These are phyloP conservation scores for Jimgerdemannia lactiflua DNA, from an alignment of 192 early-diverging fungal genomes.

Conservation along the genomic window DNA sequence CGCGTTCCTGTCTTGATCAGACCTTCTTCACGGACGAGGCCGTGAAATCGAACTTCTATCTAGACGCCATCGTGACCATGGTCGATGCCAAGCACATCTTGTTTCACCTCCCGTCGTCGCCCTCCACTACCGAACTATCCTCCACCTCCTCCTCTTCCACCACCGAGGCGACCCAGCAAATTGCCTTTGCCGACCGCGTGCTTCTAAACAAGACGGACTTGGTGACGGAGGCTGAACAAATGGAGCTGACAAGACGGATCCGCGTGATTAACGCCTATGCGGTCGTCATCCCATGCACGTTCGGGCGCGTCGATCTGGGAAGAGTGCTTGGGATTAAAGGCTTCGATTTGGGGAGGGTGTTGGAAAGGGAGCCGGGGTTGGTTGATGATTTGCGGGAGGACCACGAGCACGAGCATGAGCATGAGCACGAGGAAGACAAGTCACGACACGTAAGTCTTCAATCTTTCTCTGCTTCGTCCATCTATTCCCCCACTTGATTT, in stretches of 20 bases:
- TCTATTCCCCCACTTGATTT: not conserved
- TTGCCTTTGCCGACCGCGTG: constrained; percentile 32
- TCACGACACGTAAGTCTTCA: not conserved
- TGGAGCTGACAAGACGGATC: not conserved
- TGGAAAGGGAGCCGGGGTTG: constrained; percentile 11
- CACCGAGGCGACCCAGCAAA: constrained; percentile 10
- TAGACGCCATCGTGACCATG: constrained; percentile 27
- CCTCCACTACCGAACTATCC: too few species aligned
- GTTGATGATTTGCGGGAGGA: not conserved
- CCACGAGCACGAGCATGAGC: not conserved
- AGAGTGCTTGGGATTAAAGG: constrained; percentile 14
- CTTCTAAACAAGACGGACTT: constrained; percentile 34
- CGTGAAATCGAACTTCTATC: constrained; percentile 16
- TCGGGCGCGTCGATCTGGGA: constrained; percentile 13
- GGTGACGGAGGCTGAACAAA: constrained; percentile 6
- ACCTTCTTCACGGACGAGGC: constrained; percentile 18
- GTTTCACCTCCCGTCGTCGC: not conserved
- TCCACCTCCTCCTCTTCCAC: not conserved
- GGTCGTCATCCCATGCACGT: constrained; percentile 8
- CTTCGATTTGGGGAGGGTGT: constrained; percentile 15
- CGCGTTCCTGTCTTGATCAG: not conserved
- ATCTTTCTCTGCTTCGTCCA: not conserved
- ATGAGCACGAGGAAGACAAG: not conserved
- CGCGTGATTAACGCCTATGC: constrained; percentile 8
- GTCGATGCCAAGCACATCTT: constrained; percentile 30